phyloP scores from a whole-genome alignment of 495 filamentous ascomycete species.

The Tricharina praecox region DNA sequence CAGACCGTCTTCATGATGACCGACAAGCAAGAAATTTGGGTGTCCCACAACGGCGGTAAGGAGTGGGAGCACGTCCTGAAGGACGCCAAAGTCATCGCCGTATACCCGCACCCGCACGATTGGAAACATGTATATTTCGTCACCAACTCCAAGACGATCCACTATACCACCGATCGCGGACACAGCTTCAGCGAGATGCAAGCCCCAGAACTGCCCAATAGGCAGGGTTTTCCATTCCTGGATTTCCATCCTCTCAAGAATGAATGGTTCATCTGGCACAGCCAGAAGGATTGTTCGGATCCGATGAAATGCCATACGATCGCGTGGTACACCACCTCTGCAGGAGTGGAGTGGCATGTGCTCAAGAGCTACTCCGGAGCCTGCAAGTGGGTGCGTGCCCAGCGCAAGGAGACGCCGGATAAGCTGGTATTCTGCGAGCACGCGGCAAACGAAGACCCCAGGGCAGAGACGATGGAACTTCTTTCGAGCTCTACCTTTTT shows the following conservation, averaged over 20 bases:
- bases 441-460: conserved; percentile 38
- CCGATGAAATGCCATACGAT: conserved; percentile 44
- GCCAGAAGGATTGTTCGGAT: conserved; percentile 37
- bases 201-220: conserved; percentile 32
- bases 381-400: conserved; percentile 66
- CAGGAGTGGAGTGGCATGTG: conserved; percentile 54
- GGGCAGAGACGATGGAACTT: conserved; percentile 29
- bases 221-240: conserved; percentile 22
- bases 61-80: conserved; percentile 49
- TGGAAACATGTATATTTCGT: conserved; percentile 76
- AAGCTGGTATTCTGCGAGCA: conserved; percentile 71
- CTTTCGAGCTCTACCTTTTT: conserved; percentile 62
- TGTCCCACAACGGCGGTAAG: conserved; percentile 74
- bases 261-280: conserved; percentile 85
- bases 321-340: conserved; percentile 43
- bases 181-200: conserved; percentile 50
- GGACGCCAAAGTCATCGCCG: conserved; percentile 43
- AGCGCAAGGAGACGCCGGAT: conserved; percentile 40
- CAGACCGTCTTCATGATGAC: conserved; percentile 66
- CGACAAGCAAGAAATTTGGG: conserved; percentile 41
- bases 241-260: conserved; percentile 64
- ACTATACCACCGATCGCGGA: conserved; percentile 63
- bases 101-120: conserved; percentile 59
- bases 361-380: conserved; percentile 49
- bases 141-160: conserved; percentile 47